Conservation (phyloP, 1,139 yeast species). For the Geotrichum candidum region DNA sequence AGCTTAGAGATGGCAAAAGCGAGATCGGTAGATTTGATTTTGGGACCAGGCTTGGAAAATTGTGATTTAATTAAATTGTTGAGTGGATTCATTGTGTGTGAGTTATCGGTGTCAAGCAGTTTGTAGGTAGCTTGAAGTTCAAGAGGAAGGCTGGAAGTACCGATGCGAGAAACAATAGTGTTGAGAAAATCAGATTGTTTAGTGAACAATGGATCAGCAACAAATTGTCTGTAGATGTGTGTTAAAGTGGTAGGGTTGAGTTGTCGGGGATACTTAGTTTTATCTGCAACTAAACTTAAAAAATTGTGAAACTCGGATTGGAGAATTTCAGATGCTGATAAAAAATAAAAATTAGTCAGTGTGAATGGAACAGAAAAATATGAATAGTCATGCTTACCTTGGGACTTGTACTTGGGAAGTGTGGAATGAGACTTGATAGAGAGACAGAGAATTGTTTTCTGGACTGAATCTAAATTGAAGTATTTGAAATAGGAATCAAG, state of each 20-base stretch:
- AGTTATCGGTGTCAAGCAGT: not conserved
- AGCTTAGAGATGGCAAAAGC: conserved; percentile 10
- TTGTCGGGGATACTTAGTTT: not conserved
- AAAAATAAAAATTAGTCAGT: conserved; percentile 9
- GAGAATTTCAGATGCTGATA: conserved; percentile 3
- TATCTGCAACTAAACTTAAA: not conserved
- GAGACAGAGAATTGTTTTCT: conserved; percentile 18
- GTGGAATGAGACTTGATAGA: conserved; percentile 1
- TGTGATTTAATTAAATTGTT: conserved; percentile 6
- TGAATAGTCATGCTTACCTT: not conserved
- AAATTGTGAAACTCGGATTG: conserved; percentile 1
- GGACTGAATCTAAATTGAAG: conserved; percentile 22
- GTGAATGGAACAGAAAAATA: conserved; percentile 8
- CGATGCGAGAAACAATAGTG: conserved; percentile 9
- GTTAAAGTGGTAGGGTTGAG: not conserved
- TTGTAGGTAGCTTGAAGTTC: conserved; percentile 8
- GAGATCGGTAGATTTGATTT: conserved; percentile 1
- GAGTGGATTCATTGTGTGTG: conserved; percentile 13
- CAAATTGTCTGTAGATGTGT: conserved; percentile 3
- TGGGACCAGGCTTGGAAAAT: conserved; percentile 4
- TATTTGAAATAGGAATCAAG: conserved; percentile 22
- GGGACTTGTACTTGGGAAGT: not conserved
- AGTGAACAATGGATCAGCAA: not conserved
- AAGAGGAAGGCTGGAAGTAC: conserved; percentile 5
- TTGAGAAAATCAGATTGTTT: not conserved